These are phyloP conservation scores for Botrytis elliptica DNA, from an alignment of 2,329 filamentous ascomycete species.

Conservation along the genomic window DNA sequence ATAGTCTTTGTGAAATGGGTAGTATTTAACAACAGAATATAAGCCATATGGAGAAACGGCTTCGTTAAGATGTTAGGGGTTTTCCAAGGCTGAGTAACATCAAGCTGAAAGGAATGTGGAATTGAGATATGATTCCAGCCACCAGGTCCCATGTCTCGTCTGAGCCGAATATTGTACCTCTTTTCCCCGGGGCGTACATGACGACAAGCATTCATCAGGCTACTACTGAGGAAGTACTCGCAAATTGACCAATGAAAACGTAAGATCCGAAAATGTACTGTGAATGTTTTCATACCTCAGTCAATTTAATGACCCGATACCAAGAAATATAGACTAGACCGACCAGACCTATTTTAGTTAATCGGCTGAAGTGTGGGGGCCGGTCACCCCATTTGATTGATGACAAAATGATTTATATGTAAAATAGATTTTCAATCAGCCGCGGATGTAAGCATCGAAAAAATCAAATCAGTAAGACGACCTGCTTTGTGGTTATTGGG, in stretches of 20 bases:
- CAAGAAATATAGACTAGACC: not conserved
- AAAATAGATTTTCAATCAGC: not conserved
- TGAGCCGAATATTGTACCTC: slow-evolving; percentile 2
- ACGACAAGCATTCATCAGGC: slow-evolving; percentile 18
- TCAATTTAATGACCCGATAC: not conserved
- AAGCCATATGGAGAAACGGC: not conserved
- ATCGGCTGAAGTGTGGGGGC: slow-evolving; percentile 8
- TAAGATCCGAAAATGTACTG: not conserved
- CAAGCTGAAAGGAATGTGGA: slow-evolving; percentile 21
- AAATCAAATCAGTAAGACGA: slow-evolving; percentile 9
- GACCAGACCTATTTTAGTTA: not conserved
- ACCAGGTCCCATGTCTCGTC: slow-evolving; percentile 14
- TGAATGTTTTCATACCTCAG: not conserved
- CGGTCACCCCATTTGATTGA: not conserved
- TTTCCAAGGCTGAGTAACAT: slow-evolving; percentile 17
- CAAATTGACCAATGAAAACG: slow-evolving; percentile 15
- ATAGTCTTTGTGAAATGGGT: slow-evolving; percentile 1
- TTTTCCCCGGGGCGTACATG: not conserved
- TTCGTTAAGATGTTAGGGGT: slow-evolving; percentile 6
- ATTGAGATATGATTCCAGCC: slow-evolving; percentile 12
- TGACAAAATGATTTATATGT: not conserved
- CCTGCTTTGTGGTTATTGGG: not conserved
- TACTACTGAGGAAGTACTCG: slow-evolving; percentile 8
- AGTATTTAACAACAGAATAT: slow-evolving; percentile 8
- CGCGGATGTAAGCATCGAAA: not conserved